Conservation (phyloP, 2,329 filamentous ascomycete genomes). For the Anthostomella pinea region DNA sequence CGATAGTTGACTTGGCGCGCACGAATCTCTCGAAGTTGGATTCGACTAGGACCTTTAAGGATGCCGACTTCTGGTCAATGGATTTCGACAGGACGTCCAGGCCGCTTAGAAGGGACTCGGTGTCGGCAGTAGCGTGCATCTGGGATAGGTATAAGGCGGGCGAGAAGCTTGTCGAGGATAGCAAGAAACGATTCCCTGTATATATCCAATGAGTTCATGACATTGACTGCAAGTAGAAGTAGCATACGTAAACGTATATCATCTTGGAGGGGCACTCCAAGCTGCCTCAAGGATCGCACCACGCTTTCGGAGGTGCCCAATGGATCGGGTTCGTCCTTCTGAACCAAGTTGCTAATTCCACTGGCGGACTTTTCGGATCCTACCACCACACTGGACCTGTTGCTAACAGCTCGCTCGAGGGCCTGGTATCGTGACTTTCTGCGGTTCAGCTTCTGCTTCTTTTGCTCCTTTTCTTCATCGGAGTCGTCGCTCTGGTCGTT, state of each 20-base stretch:
- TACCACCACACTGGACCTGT: conserved; percentile 62
- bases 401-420: conserved; percentile 71
- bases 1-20: conserved; percentile 93
- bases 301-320: conserved; percentile 87
- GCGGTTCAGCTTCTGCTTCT: conserved; percentile 49
- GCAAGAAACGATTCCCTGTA: conserved; percentile 82
- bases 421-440: conserved; percentile 81
- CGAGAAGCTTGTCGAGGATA: conserved; percentile 94
- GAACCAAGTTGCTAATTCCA: conserved; percentile 73
- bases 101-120: conserved; percentile 73
- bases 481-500: conserved; percentile 59
- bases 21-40: conserved; percentile 99
- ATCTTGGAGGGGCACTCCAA: conserved; percentile 80
- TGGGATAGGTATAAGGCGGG: conserved; percentile 89
- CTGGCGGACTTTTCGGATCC: conserved; percentile 64
- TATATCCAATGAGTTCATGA: conserved; percentile 11
- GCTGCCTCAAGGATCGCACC: conserved; percentile 70
- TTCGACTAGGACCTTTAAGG: conserved; percentile 92
- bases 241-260: conserved; percentile 69
- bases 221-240: conserved; percentile 14
- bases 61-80: conserved; percentile 97
- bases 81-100: conserved; percentile 84
- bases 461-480: conserved; percentile 47
- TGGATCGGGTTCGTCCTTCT: conserved; percentile 90
- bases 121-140: conserved; percentile 83